Conservation (phyloP, 2,329 filamentous ascomycete genomes). For the Fusarium sulawesiense region DNA sequence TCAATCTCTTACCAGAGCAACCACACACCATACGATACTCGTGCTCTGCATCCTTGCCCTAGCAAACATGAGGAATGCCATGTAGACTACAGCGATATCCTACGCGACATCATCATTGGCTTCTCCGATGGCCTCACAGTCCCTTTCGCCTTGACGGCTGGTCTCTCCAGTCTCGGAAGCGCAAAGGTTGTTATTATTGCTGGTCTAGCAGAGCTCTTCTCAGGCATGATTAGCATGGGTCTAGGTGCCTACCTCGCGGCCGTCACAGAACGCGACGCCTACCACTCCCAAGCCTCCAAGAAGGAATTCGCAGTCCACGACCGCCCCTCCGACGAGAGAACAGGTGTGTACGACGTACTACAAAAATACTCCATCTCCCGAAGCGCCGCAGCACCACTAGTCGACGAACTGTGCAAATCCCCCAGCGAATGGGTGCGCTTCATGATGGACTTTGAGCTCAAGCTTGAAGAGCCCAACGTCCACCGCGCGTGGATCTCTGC, state of each 20-base stretch:
- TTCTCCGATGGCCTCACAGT: slow-evolving; percentile 84
- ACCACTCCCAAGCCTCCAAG: slow-evolving; percentile 60
- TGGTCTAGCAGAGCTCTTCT: slow-evolving; percentile 79
- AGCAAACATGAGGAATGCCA: slow-evolving; percentile 43
- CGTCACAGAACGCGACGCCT: slow-evolving; percentile 64
- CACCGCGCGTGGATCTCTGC: slow-evolving; percentile 66
- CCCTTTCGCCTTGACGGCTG: slow-evolving; percentile 81
- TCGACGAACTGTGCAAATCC: slow-evolving; percentile 61
- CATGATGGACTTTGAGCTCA: slow-evolving; percentile 70
- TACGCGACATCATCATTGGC: slow-evolving; percentile 77
- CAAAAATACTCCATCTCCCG: slow-evolving; percentile 62
- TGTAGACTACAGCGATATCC: slow-evolving; percentile 56
- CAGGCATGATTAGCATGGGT: slow-evolving; percentile 82
- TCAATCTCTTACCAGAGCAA: slow-evolving; percentile 41
- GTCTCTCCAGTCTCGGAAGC: slow-evolving; percentile 73
- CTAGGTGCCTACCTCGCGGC: slow-evolving; percentile 79
- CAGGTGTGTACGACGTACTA: slow-evolving; percentile 63
- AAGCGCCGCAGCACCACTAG: slow-evolving; percentile 57
- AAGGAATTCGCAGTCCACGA: slow-evolving; percentile 58
- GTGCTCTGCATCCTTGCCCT: slow-evolving; percentile 40
- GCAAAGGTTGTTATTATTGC: slow-evolving; percentile 76
- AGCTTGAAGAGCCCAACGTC: slow-evolving; percentile 58
- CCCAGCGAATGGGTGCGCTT: slow-evolving; percentile 65
- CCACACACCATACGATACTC: slow-evolving; percentile 26
- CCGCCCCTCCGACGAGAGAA: slow-evolving; percentile 58